These are phyloP conservation scores for Sporisorium sorghi DNA, from an alignment of 1,284 basidiomycete genomes.

Conservation along the genomic window DNA sequence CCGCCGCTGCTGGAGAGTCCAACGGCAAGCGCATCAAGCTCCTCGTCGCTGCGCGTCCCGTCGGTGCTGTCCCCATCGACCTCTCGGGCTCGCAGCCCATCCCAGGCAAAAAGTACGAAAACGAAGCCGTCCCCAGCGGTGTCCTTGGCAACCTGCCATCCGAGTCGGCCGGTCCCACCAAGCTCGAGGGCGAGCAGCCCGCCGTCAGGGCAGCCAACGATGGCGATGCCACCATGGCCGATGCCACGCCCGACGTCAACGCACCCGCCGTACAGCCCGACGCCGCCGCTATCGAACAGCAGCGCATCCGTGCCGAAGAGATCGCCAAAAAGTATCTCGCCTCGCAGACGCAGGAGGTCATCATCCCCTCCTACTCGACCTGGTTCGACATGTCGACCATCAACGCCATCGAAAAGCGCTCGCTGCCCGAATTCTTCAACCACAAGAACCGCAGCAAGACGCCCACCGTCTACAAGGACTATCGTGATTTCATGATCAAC, in stretches of 20 bases:
- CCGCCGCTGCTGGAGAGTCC: slow-evolving; percentile 30
- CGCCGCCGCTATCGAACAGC: slow-evolving; percentile 81
- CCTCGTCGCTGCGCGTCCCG: slow-evolving; percentile 60
- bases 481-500: slow-evolving; percentile 99
- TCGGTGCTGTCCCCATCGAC: slow-evolving; percentile 64
- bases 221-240: slow-evolving; percentile 61
- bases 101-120: slow-evolving; percentile 68
- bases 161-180: slow-evolving; percentile 38
- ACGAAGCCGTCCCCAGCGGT: slow-evolving; percentile 62
- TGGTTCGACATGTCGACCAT: slow-evolving; percentile 98
- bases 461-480: slow-evolving; percentile 97
- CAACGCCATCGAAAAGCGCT: slow-evolving; percentile 89
- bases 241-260: slow-evolving; percentile 75
- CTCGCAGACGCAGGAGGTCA: slow-evolving; percentile 89
- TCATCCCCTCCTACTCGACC: slow-evolving; percentile 95
- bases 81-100: slow-evolving; percentile 63
- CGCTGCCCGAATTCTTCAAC: slow-evolving; percentile 98
- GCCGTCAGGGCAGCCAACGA: slow-evolving; percentile 50
- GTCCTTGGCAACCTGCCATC: slow-evolving; percentile 64
- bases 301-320: slow-evolving; percentile 81
- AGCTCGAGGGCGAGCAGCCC: slow-evolving; percentile 38
- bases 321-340: slow-evolving; percentile 93
- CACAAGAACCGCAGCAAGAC: slow-evolving; percentile 88
- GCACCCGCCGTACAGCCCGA: slow-evolving; percentile 71
- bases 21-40: slow-evolving; percentile 66